These are phyloP conservation scores for Daphne laureola DNA, from an alignment of 441 rosid species.

Conservation along the genomic window DNA sequence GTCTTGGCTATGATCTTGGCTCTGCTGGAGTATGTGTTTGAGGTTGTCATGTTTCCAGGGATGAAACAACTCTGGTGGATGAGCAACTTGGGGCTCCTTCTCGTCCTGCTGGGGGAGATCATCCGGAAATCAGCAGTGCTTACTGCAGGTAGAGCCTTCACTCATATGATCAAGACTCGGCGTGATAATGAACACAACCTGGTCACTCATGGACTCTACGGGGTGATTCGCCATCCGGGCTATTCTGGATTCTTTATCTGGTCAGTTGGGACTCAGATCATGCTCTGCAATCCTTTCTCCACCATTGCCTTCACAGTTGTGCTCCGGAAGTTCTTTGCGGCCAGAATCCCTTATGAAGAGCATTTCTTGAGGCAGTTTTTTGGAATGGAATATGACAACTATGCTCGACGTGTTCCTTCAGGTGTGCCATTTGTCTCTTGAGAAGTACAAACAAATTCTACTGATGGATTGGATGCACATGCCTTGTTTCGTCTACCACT, in stretches of 20 bases:
- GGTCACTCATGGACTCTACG: conserved; percentile 59
- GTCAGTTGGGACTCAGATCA: conserved; percentile 74
- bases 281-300: conserved; percentile 79
- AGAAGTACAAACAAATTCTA: too few relatives aligned
- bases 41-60: conserved; percentile 46
- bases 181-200: conserved; percentile 61
- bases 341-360: conserved; percentile 69
- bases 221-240: conserved; percentile 65
- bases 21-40: conserved; percentile 48
- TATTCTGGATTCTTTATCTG: conserved; percentile 70
- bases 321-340: conserved; percentile 59
- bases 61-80: conserved; percentile 61
- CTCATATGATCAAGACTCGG: conserved; percentile 54
- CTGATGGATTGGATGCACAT: too few relatives aligned
- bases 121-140: conserved; percentile 55
- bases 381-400: conserved; percentile 41
- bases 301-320: conserved; percentile 40
- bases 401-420: conserved; percentile 48
- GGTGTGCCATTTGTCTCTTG: conserved; percentile 72
- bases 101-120: conserved; percentile 53
- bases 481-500: too few relatives aligned
- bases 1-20: conserved; percentile 55
- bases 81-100: conserved; percentile 53
- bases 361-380: conserved; percentile 59
- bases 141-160: conserved; percentile 66